Evolutionary conservation across 768 basidiomycete genomes (phyloP), one percentile per base, ranked within the genome.

Genomic region (Ephemerocybe angulata): DNA sequence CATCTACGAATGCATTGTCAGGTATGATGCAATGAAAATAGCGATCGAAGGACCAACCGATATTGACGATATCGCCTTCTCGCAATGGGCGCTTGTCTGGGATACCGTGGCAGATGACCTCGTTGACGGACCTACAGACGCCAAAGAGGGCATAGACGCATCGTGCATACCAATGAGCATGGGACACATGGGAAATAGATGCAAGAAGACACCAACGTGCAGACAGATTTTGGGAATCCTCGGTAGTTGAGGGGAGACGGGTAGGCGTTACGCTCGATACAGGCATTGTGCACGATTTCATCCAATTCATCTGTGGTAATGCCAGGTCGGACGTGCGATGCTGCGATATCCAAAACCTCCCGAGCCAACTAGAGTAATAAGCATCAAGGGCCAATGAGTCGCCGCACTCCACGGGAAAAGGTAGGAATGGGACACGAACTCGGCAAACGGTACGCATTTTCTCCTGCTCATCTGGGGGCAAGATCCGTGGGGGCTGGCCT

Each of bases 81-180:
- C 80, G 80, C 60, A 94, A 70, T 63, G 84, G 87, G 58, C 90
- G 75, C 65, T 88, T 79, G 73, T 96, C 93, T 33, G 95, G 94
- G 58, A 96, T 95, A 54, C 96, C 97, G 69, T 99, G 97, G 69
- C 97, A 98, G 63, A 99, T 95, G 49, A 83, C 88, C 70, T 98
- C 96, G 69, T 99, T 99, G 22, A 98, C 72, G 38, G 93, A 94
- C 21, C 91, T 90, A 61, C 42, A 43, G 52, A 15, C 12, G 12
- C 25, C 33, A 17, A 8, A 35, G 19, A 42, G 27, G 13, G 12
- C 12, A n/a, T n/a, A n/a, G n/a, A n/a, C n/a, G n/a, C n/a, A 41
- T 42, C n/a, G 38, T 43, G 47, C 37, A 35, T 27, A 28, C 42
- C 30, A 50, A 48, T 37, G 33, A 59, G 40, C 35, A 41, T 24